Base-by-base conservation (phyloP, 129 eudicot species). In the Flaveria sonorensis region DNA sequence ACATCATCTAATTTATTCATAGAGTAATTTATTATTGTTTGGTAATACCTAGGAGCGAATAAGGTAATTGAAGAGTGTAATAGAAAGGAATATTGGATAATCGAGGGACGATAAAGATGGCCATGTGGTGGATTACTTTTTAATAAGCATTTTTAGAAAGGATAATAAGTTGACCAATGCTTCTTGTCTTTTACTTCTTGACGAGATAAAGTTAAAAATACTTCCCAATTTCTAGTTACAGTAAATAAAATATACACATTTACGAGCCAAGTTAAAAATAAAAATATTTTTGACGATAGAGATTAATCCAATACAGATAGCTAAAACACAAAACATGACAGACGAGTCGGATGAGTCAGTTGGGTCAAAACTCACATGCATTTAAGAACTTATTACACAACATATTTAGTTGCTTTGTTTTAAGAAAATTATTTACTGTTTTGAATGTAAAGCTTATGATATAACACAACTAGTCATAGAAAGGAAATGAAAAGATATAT, bases 21-120 rank as follows among this genome's bases (percentile, higher is more conserved):
- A 32, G 3, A 52, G n/a, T 74, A 36, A 9, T 40, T 15, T 11
- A 75, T 48, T 12, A 48, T 39, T 26, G 24, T 10, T 75, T 71
- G 83, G 16, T 62, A 36, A 71, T 46, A 60, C 46, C 77, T 47
- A 71, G 83, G 76, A 78, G 82, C 68, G 81, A 77, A 77, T 66
- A 77, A 67, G 74, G 74, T 47, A 60, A 71, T 71, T 70, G 62
- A 50, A 63, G 80, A 13, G 78, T 59, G 78, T 75, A 60, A 16
- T 45, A 16, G 75, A 28, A 78, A 70, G 63, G 77, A 79, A 79
- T 71, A 79, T 60, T 71, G 66, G 77, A 64, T 71, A 23, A 79
- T 60, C 83, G 72, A 79, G 83, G 82, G 57, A 4, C 50, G 75
- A 77, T 75, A 62, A 62, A 19, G 73, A 76, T 50, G 55, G 56